Evolutionary conservation across 495 filamentous ascomycete species (phyloP).

Genomic region (Apodospora peruviana): DNA sequence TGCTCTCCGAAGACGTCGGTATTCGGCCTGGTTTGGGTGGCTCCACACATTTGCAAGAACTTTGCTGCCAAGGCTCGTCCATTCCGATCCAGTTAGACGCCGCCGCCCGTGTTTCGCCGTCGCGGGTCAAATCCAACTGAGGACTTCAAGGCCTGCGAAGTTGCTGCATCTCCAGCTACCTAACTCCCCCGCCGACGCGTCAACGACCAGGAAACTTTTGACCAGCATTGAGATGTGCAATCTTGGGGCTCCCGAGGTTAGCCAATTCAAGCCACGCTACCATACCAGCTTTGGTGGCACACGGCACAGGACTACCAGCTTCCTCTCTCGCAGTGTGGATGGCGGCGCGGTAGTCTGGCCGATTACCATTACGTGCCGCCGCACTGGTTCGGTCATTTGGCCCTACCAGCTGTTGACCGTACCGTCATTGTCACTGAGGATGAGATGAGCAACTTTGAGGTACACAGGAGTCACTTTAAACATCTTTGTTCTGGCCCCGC

Average conservation of each 20-base stretch:
- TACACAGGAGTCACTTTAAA: too few species aligned
- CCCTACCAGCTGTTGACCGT: too few species aligned
- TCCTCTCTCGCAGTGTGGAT: conserved; percentile 1
- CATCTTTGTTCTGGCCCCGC: too few species aligned
- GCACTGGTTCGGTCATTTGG: background rate
- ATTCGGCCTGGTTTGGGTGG: too few species aligned
- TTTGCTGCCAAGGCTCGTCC: conserved; percentile 20
- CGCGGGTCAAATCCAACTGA: conserved; percentile 2
- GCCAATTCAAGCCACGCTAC: conserved; percentile 15
- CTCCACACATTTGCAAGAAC: too few species aligned
- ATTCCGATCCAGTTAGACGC: conserved; percentile 9
- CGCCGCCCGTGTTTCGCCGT: conserved; percentile 3
- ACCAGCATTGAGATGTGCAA: conserved; percentile 44
- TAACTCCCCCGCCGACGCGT: background rate
- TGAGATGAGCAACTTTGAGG: too few species aligned
- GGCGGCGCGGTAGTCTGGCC: conserved; percentile 13
- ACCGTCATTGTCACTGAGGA: too few species aligned
- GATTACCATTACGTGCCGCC: conserved; percentile 5
- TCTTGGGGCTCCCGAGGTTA: conserved; percentile 34
- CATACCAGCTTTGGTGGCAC: conserved; percentile 4
- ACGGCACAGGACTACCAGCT: conserved; percentile 18
- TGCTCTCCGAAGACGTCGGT: too few species aligned
- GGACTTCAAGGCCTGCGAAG: too few species aligned
- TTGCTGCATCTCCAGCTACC: conserved; percentile 5
- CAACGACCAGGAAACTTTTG: conserved; percentile 6